Evolutionary conservation across 1,284 basidiomycete genomes (phyloP).

Genomic region (Cryptococcus wingfieldii): DNA sequence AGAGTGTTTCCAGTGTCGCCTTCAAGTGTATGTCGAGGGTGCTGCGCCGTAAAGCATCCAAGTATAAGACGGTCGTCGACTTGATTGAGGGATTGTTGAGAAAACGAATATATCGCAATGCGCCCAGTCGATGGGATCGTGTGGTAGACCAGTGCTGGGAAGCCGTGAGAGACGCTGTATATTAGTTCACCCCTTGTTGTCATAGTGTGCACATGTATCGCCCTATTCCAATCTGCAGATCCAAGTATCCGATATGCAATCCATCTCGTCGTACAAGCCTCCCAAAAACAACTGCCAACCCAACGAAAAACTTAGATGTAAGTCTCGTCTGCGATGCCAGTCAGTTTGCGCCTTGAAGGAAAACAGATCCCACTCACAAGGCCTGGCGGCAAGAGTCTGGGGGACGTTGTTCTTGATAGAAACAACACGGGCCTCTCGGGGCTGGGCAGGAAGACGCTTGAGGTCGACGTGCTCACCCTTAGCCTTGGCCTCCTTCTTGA

Average conservation of each 20-base stretch:
- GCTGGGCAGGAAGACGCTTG: conserved; percentile 80
- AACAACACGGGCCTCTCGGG: conserved; percentile 75
- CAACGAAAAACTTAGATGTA: conserved; percentile 41
- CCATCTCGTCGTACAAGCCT: conserved; percentile 46
- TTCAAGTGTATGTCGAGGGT: conserved; percentile 67
- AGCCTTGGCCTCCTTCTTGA: conserved; percentile 78
- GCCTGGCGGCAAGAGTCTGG: conserved; percentile 86
- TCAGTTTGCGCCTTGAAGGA: neutral
- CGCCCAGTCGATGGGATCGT: neutral
- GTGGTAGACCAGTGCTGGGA: conserved; percentile 17
- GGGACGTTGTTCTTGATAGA: conserved; percentile 73
- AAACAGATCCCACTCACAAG: conserved; percentile 53
- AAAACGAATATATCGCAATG: conserved; percentile 1
- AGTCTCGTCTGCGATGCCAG: conserved; percentile 43
- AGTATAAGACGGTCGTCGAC: conserved; percentile 23
- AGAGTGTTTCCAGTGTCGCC: conserved; percentile 61
- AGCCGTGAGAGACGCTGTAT: conserved; percentile 24
- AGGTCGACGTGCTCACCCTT: conserved; percentile 85
- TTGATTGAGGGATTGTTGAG: conserved; percentile 18
- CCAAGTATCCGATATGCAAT: neutral
- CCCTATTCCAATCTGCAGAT: neutral
- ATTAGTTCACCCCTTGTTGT: conserved; percentile 5
- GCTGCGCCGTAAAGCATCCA: conserved; percentile 53
- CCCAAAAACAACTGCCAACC: conserved; percentile 13
- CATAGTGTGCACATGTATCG: neutral